These are phyloP conservation scores for Athelia sp. DNA, from an alignment of 1,284 basidiomycete species.

Conservation along the genomic window DNA sequence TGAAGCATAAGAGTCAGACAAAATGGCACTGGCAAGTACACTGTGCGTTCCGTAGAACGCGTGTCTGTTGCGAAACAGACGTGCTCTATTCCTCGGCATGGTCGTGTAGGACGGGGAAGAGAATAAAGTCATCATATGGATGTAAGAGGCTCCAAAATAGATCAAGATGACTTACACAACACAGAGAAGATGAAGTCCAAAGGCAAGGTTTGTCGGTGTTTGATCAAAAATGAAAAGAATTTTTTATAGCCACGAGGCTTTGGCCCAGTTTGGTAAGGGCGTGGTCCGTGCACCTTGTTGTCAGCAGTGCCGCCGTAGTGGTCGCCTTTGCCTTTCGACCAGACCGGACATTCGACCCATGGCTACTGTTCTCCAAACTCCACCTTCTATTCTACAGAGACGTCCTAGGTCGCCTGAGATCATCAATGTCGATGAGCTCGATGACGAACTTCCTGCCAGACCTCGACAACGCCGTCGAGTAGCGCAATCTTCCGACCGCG, in stretches of 20 bases:
- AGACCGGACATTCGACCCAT: background rate
- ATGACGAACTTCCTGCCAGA: constrained; percentile 14
- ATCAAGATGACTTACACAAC: constrained; percentile 5
- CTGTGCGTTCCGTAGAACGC: constrained; percentile 56
- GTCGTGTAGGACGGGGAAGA: constrained; percentile 59
- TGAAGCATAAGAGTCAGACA: constrained; percentile 45
- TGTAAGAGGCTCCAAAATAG: constrained; percentile 8
- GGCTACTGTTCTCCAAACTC: constrained; percentile 9
- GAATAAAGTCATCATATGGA: constrained; percentile 65
- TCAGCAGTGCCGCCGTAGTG: background rate
- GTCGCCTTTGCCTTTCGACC: background rate
- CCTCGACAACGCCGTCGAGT: too few species aligned
- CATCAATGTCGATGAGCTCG: constrained; percentile 34
- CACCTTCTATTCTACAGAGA: constrained; percentile 8
- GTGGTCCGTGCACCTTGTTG: background rate
- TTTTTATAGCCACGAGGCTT: background rate
- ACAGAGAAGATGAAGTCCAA: background rate
- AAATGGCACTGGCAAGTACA: constrained; percentile 84
- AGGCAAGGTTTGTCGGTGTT: background rate
- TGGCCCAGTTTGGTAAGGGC: constrained; percentile 1
- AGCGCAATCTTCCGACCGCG: too few species aligned
- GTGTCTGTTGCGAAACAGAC: constrained; percentile 68
- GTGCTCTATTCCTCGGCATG: constrained; percentile 66
- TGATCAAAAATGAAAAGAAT: background rate
- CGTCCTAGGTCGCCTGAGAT: constrained; percentile 19